These are phyloP conservation scores for Ogataea hybrid DNA, from an alignment of 1,139 yeast genomes.

Conservation along the genomic window DNA sequence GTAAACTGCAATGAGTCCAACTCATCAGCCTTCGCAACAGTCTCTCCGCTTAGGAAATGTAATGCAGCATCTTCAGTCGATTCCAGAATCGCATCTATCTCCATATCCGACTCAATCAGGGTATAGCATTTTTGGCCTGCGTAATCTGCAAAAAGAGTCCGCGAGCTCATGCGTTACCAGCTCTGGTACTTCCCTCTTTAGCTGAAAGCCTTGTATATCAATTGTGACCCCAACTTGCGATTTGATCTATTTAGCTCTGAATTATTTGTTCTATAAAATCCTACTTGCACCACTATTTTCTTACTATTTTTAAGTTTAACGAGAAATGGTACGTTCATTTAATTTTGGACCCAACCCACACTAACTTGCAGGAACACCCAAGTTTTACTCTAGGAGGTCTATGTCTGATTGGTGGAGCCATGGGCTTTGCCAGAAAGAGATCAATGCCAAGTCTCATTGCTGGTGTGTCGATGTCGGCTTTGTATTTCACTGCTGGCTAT, in stretches of 20 bases:
- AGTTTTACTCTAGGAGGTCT: conserved; percentile 26
- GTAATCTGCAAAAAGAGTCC: conserved; percentile 13
- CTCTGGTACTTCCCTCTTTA: neutral
- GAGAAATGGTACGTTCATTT: conserved; percentile 2
- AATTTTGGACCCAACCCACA: neutral
- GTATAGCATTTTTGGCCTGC: conserved; percentile 11
- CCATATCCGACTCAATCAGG: conserved; percentile 5
- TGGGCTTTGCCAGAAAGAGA: conserved; percentile 50
- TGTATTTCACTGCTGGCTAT: conserved; percentile 79
- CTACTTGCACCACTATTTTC: neutral
- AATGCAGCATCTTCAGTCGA: conserved; percentile 1
- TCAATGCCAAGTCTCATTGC: conserved; percentile 81
- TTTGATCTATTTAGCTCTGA: neutral
- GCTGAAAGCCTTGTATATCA: too few species aligned
- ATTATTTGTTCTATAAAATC: neutral
- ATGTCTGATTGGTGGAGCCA: conserved; percentile 30
- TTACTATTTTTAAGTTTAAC: neutral
- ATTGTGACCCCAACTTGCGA: too few species aligned
- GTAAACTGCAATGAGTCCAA: conserved; percentile 2
- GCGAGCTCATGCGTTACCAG: conserved; percentile 6
- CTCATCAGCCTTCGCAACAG: neutral
- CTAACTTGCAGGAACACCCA: conserved; percentile 26
- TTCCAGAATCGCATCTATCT: neutral
- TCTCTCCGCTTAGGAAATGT: neutral
- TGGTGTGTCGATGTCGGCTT: conserved; percentile 65